Evolutionary conservation across 208 protist species (phyloP).

Genomic region (Trichomonas vaginalis): DNA sequence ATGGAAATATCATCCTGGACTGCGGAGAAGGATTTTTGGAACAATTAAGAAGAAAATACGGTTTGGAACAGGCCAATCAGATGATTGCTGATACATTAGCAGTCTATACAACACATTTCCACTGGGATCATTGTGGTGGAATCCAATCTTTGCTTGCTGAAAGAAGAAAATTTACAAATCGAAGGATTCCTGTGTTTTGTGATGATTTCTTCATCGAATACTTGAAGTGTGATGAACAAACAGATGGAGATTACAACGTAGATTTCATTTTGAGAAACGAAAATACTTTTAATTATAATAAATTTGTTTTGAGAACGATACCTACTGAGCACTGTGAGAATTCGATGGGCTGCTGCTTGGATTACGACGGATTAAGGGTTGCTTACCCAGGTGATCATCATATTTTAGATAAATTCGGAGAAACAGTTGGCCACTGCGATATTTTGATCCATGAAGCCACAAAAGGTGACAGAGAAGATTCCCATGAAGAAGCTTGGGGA

Average conservation of each 20-base stretch:
- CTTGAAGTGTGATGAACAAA: neutral
- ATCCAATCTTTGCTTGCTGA: neutral
- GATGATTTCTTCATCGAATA: neutral
- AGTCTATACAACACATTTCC: neutral
- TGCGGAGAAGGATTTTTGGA: neutral
- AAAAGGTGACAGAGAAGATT: neutral
- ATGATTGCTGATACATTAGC: neutral
- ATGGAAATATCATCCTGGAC: neutral
- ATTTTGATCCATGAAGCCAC: neutral
- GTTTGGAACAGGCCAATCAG: neutral
- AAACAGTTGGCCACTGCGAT: neutral
- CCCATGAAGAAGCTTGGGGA: neutral
- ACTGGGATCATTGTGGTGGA: neutral
- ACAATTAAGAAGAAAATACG: neutral
- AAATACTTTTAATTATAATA: too few species aligned
- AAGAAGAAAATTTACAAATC: neutral
- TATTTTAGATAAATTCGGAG: neutral
- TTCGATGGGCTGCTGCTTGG: neutral
- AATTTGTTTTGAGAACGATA: neutral
- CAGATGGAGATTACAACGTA: neutral
- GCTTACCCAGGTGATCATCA: neutral
- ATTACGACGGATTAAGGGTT: neutral
- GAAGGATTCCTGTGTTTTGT: neutral
- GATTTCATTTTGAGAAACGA: neutral
- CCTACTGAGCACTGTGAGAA: neutral